Evolutionary conservation across 305 asterid species (phyloP), one percentile per base, ranked within the genome.

Genomic region (Fraxinus sp.): DNA sequence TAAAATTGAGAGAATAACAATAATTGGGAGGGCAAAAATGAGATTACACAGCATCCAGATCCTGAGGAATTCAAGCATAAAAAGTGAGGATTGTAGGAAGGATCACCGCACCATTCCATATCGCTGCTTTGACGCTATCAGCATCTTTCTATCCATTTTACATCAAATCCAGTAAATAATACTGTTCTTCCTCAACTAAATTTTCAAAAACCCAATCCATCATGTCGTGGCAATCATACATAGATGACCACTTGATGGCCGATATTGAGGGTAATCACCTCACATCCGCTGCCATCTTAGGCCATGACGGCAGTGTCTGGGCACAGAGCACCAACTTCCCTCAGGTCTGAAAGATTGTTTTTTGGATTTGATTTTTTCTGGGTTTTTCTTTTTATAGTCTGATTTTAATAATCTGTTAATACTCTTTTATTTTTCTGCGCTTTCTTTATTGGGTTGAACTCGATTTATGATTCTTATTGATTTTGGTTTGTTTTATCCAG

Each of bases 141-240:
- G 22, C 22, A 22, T 55, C 24, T 55, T n/a, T 55, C 9, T n/a
- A 3, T 18, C 24, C 20, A 14, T n/a, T 55, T 55, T 55, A 16
- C 26, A 8, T 62, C 73, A 24, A 57, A 22, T 62, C 7, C 1
- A 64, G 24, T 20, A 13, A 20, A 7, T 22, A 2, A 20, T 64
- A 8, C 32, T 2, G 16, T 24, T 24, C 32, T 24, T 64, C n/a
- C 14, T 24, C 33, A 16, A 64, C 73, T 64, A 64, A 9, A 3
- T 22, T 64, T 24, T 1, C 16, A 24, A 24, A 22, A 22, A 64
- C 0, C 9, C 73, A 64, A 64, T 44, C 77, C 79, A 83, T 83
- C 79, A 87, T 85, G 91, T 89, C 91, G 86, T 89, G 90, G 91
- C 91, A 89, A 82, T 18, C 74, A 0, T 89, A 85, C 41, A 86